Base-by-base conservation (phyloP, 1,284 basidiomycete species). In the Agroathelia rolfsii region DNA sequence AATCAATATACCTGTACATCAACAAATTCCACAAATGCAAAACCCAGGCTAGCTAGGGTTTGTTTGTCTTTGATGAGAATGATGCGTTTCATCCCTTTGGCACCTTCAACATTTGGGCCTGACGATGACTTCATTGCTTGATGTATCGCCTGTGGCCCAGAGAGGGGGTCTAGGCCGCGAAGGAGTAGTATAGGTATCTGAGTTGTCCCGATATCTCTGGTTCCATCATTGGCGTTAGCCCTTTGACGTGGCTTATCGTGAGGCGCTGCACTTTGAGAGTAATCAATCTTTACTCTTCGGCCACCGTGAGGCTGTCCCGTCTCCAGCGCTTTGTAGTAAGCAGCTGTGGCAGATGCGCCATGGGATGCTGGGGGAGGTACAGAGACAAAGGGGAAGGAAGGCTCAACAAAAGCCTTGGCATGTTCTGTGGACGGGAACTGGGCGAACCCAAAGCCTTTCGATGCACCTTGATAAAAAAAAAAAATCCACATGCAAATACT, bases 391-490 rank as follows among this genome's bases (percentile, higher is more conserved):
- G 85, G 86, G 52, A 80, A 90, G 39, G 81, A 72, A 25, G 84
- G 80, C 43, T 86, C 78, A 52, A 96, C 80, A 55, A 95, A 93
- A 6, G 80, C 73, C 40, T 76, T 71, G 10, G 92, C 89, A 41
- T 87, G 81, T 46, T 87, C 84, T 28, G 82, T 66, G 39, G 68
- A 79, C 20, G 78, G 60, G 55, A 96, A 95, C 56, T 88, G 82
- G 46, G 87, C 90, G 57, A 96, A 96, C 32, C 89, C 92, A 53
- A 93, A 94, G 48, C 85, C 81, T 62, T 92, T 92, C 35, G 87
- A 90, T 41, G 69, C 58, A 71, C 89, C 86, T 81, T 81, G 60
- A n/a, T n/a, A n/a, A n/a, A n/a, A n/a, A n/a, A n/a, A n/a, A 61
- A 68, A 63, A 70, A 69, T 68, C 63, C 58, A 70, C 71, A 46